phyloP scores from a whole-genome alignment of 1,284 basidiomycete species.

The Xerocomus nothofagi region DNA sequence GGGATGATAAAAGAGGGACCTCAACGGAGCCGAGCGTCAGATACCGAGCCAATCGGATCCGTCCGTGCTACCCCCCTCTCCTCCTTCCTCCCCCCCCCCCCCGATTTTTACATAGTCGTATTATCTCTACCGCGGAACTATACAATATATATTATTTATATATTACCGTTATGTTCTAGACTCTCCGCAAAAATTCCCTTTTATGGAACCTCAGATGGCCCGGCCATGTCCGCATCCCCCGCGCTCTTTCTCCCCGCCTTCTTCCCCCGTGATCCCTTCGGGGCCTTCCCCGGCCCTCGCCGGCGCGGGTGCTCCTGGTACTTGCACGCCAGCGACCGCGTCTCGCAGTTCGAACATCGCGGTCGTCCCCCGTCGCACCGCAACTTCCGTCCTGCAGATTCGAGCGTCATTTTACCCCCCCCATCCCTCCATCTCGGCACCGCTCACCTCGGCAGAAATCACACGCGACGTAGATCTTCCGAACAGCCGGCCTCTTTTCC shows the following conservation, averaged over 20 bases:
- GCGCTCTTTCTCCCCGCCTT: conserved; percentile 27
- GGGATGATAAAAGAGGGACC: conserved; percentile 40
- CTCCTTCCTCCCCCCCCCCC: too few species aligned
- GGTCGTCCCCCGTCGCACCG: conserved; percentile 66
- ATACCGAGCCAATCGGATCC: conserved; percentile 39
- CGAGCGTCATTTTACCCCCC: conserved; percentile 9
- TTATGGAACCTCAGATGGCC: conserved; percentile 28
- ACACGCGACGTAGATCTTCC: conserved; percentile 52
- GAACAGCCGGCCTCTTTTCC: conserved; percentile 25
- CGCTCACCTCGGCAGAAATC: conserved; percentile 69
- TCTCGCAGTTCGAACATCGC: conserved; percentile 56
- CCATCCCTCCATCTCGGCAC: not conserved
- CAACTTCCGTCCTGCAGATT: conserved; percentile 60
- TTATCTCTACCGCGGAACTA: conserved; percentile 34
- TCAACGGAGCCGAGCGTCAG: conserved; percentile 40
- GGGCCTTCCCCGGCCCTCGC: conserved; percentile 69
- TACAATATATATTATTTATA: conserved; percentile 30
- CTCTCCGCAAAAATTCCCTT: conserved; percentile 22
- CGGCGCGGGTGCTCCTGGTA: conserved; percentile 58
- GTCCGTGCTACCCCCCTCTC: conserved; percentile 13
- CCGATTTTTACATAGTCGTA: conserved; percentile 14
- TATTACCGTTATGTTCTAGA: conserved; percentile 25
- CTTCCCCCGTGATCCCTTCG: conserved; percentile 43
- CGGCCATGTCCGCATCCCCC: conserved; percentile 30
- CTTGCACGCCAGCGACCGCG: conserved; percentile 48